These are phyloP conservation scores for Amylocarpus encephaloides DNA, from an alignment of 2,329 filamentous ascomycete genomes.

Conservation along the genomic window DNA sequence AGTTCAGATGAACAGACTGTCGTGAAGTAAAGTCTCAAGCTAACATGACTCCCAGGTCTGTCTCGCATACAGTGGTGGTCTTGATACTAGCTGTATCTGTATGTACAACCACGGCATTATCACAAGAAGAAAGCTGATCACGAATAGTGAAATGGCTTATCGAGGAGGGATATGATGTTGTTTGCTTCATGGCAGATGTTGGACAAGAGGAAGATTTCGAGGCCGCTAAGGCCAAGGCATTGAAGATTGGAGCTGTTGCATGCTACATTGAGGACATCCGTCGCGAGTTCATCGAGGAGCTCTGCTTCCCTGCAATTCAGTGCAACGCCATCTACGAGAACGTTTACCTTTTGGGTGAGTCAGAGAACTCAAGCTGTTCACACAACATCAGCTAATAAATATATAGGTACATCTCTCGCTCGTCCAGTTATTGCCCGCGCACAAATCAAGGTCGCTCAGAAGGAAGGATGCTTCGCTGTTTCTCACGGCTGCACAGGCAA, in stretches of 20 bases:
- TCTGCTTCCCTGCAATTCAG: slow-evolving; percentile 68
- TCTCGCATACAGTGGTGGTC: slow-evolving; percentile 39
- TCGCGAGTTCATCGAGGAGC: slow-evolving; percentile 71
- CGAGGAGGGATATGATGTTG: slow-evolving; percentile 43
- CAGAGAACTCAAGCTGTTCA: slow-evolving; percentile 17
- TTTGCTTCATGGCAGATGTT: slow-evolving; percentile 58
- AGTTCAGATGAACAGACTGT: slow-evolving; percentile 10
- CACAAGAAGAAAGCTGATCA: slow-evolving; percentile 1
- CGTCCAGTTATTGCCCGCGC: slow-evolving; percentile 64
- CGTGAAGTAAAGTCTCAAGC: neutral
- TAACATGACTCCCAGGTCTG: slow-evolving; percentile 31
- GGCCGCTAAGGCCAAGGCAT: slow-evolving; percentile 65
- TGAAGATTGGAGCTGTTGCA: slow-evolving; percentile 35
- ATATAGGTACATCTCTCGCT: slow-evolving; percentile 53
- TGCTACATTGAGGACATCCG: slow-evolving; percentile 54
- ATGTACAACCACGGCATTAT: slow-evolving; percentile 1
- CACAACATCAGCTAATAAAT: neutral
- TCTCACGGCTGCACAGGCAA: slow-evolving; percentile 56
- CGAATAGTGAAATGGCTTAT: slow-evolving; percentile 36
- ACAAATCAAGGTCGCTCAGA: slow-evolving; percentile 57
- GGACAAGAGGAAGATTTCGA: slow-evolving; percentile 73
- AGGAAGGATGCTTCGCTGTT: slow-evolving; percentile 46
- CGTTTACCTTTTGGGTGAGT: slow-evolving; percentile 49
- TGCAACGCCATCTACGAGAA: slow-evolving; percentile 67
- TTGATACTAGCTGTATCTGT: slow-evolving; percentile 39